A percentile compares a stretch with the other conserved stretches of the same genome.
Conservation (phyloP, 2,329 filamentous ascomycete species). For the Fusarium tuaranense region DNA sequence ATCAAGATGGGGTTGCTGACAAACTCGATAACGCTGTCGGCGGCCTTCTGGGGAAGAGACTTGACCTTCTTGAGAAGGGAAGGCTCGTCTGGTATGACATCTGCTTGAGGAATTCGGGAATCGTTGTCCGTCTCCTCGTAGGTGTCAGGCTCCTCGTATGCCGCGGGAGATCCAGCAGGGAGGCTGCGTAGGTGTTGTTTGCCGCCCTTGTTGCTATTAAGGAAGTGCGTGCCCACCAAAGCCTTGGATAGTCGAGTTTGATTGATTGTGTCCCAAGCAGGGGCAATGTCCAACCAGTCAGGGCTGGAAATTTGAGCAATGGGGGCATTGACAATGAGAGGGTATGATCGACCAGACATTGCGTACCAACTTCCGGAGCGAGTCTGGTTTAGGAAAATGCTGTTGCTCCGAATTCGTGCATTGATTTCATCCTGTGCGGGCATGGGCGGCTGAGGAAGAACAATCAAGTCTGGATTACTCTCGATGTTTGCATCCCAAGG, state of each 20-base stretch:
- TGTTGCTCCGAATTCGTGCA: slow-evolving; percentile 67
- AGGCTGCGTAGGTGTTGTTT: slow-evolving; percentile 53
- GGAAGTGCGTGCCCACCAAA: slow-evolving; percentile 78
- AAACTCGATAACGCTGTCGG: slow-evolving; percentile 65
- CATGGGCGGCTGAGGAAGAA: slow-evolving; percentile 86
- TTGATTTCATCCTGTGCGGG: slow-evolving; percentile 64
- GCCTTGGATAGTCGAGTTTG: slow-evolving; percentile 67
- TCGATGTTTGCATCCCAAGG: slow-evolving; percentile 73
- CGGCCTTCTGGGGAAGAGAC: slow-evolving; percentile 62
- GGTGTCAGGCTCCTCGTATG: slow-evolving; percentile 39
- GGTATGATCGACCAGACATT: slow-evolving; percentile 87
- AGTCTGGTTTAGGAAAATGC: slow-evolving; percentile 89
- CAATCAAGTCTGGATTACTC: slow-evolving; percentile 80
- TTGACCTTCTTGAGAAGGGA: slow-evolving; percentile 64
- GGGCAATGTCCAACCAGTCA: slow-evolving; percentile 61
- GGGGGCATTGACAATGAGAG: slow-evolving; percentile 80
- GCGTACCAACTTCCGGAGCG: slow-evolving; percentile 93
- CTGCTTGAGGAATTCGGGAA: slow-evolving; percentile 46
- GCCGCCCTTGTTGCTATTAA: slow-evolving; percentile 56
- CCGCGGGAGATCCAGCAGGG: slow-evolving; percentile 49
- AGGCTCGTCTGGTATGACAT: slow-evolving; percentile 49
- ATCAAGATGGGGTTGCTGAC: slow-evolving; percentile 67
- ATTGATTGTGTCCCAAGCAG: slow-evolving; percentile 54
- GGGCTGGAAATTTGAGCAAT: slow-evolving; percentile 57
- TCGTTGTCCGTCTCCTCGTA: slow-evolving; percentile 48